Percentiles rank a stretch among this genome's conserved stretches.
Evolutionary conservation across 192 early-diverging fungal species (phyloP).

Genomic region (Backusella tarrabulga): DNA sequence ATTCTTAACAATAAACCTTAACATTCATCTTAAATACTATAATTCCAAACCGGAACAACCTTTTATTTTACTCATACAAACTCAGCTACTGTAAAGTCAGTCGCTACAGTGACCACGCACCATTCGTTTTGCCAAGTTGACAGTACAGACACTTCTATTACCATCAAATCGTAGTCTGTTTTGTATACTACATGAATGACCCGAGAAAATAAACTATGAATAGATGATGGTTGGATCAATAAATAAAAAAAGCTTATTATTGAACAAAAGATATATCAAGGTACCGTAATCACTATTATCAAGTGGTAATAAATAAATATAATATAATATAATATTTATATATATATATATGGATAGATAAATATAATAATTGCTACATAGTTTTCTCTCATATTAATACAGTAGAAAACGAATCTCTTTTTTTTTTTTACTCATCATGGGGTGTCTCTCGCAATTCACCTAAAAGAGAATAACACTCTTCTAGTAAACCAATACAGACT

Average conservation of each 20-base stretch:
- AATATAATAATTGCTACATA: not conserved
- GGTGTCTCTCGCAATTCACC: constrained; percentile 61
- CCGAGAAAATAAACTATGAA: too few species aligned
- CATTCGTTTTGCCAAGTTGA: too few species aligned
- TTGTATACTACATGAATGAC: too few species aligned
- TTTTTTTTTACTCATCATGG: not conserved
- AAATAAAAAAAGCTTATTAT: not conserved
- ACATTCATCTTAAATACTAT: too few species aligned
- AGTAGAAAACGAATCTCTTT: not conserved
- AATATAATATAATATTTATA: not conserved
- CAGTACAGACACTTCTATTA: not conserved
- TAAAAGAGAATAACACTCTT: constrained; percentile 84
- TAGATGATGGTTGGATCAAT: too few species aligned
- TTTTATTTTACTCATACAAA: too few species aligned
- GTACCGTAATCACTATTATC: too few species aligned
- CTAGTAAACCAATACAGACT: constrained; percentile 73
- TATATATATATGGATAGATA: not conserved
- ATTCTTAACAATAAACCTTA: too few species aligned
- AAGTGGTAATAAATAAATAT: not conserved
- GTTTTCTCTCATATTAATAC: not conserved
- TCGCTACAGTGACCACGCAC: not conserved
- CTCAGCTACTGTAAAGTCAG: too few species aligned
- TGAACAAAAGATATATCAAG: not conserved
- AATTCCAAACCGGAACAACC: too few species aligned
- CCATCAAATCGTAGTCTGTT: too few species aligned